These are phyloP conservation scores for Populus tomentosa DNA, from an alignment of 441 rosid genomes.

Conservation along the genomic window DNA sequence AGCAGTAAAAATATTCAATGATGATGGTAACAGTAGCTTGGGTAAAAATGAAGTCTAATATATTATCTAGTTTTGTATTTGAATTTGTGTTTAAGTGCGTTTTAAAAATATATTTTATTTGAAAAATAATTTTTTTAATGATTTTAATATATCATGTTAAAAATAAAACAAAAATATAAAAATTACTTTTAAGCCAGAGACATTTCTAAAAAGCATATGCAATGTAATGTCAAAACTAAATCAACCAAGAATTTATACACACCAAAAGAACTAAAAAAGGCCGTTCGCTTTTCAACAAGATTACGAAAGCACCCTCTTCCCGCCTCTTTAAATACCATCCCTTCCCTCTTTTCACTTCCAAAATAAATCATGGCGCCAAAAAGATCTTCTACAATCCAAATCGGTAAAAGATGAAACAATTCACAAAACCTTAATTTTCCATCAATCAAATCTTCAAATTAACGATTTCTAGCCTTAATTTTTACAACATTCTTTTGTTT, in stretches of 20 bases:
- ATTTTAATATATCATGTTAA: no score
- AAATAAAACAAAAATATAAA: no score
- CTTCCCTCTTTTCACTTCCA: neutral
- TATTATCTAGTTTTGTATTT: no score
- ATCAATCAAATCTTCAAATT: neutral
- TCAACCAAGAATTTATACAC: neutral
- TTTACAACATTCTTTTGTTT: neutral
- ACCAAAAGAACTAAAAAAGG: neutral
- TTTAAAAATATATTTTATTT: no score
- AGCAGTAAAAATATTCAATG: no score
- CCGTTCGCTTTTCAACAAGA: neutral
- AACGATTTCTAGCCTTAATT: neutral
- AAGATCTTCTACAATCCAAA: slow-evolving; percentile 35
- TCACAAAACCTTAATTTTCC: neutral
- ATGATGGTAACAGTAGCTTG: no score
- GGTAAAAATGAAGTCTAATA: no score
- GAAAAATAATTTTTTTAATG: no score
- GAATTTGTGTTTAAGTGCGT: no score
- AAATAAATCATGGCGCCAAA: slow-evolving; percentile 44
- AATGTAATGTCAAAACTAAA: neutral
- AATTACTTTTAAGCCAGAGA: no score
- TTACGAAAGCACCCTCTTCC: slow-evolving; percentile 4
- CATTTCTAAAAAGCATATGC: no score
- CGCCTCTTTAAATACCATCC: neutral
- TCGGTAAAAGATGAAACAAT: slow-evolving; percentile 29